Percentiles rank a stretch among this genome's conserved stretches.
phyloP scores from a whole-genome alignment of 2,329 filamentous ascomycete species.

The Sporothrix pseudoabietina region DNA sequence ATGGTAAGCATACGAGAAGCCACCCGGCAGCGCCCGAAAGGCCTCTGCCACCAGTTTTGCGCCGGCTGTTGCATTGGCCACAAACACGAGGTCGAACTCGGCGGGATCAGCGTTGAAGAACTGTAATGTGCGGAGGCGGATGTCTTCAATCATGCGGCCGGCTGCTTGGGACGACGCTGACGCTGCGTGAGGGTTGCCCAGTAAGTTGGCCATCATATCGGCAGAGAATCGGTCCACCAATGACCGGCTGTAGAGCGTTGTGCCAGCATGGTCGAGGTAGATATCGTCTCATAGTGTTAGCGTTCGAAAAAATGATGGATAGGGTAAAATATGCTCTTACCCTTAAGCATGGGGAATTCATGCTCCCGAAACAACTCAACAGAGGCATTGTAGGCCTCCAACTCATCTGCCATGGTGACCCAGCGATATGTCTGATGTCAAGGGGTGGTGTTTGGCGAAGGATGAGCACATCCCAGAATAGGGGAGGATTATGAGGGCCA shows the following conservation, averaged over 20 bases:
- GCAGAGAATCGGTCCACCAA: conserved; percentile 75
- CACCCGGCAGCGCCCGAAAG: conserved; percentile 66
- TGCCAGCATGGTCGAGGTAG: conserved; percentile 95
- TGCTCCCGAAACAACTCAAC: conserved; percentile 60
- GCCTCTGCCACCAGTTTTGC: conserved; percentile 85
- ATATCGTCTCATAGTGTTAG: conserved; percentile 58
- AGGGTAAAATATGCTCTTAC: conserved; percentile 43
- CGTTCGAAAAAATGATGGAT: conserved; percentile 21
- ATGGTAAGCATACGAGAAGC: conserved; percentile 84
- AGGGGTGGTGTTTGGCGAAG: neutral
- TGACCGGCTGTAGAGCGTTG: conserved; percentile 79
- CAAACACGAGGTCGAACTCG: conserved; percentile 86
- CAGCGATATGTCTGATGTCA: neutral
- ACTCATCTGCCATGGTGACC: conserved; percentile 2
- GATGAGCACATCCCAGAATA: neutral
- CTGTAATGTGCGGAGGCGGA: conserved; percentile 67
- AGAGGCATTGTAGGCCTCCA: conserved; percentile 55
- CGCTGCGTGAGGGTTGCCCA: conserved; percentile 90
- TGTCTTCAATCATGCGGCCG: conserved; percentile 72
- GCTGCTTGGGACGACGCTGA: conserved; percentile 79
- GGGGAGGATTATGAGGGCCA: neutral
- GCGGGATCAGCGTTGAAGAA: conserved; percentile 82
- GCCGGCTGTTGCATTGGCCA: conserved; percentile 87
- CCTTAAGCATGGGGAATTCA: conserved; percentile 72
- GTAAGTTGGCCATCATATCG: conserved; percentile 78